These are phyloP conservation scores for Penicillium daleae DNA, from an alignment of 495 filamentous ascomycete genomes.

Conservation along the genomic window DNA sequence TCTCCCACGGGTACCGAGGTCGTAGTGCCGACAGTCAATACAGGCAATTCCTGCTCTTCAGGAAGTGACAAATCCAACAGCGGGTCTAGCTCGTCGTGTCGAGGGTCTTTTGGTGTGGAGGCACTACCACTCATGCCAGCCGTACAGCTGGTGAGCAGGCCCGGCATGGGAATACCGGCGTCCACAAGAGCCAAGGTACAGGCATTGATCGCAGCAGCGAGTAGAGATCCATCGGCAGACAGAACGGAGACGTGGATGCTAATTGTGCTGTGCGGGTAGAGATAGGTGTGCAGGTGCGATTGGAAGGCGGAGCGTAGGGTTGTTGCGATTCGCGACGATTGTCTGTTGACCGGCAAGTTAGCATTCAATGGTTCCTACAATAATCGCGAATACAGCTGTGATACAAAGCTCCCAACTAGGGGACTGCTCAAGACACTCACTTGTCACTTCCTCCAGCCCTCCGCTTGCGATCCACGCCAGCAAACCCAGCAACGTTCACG, in stretches of 20 bases:
- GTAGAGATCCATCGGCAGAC: constrained; percentile 86
- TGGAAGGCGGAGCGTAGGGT: constrained; percentile 76
- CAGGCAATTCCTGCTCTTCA: constrained; percentile 91
- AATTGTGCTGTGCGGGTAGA: constrained; percentile 90
- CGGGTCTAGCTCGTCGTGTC: constrained; percentile 76
- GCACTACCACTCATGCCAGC: constrained; percentile 74
- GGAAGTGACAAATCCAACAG: constrained; percentile 82
- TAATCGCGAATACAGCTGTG: not conserved
- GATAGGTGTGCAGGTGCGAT: constrained; percentile 74
- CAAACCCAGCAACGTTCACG: constrained; percentile 85
- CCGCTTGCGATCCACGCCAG: constrained; percentile 81
- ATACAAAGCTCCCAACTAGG: not conserved
- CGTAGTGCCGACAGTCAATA: constrained; percentile 80
- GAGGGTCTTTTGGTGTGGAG: constrained; percentile 53
- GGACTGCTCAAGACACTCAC: constrained; percentile 46
- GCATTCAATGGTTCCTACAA: constrained; percentile 2
- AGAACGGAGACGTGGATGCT: constrained; percentile 81
- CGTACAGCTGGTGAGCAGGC: constrained; percentile 87
- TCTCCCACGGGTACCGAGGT: constrained; percentile 53
- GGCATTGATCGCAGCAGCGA: constrained; percentile 89
- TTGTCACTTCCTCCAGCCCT: constrained; percentile 70
- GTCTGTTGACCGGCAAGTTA: constrained; percentile 52
- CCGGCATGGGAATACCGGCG: constrained; percentile 91
- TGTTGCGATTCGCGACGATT: constrained; percentile 77
- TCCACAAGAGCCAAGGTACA: constrained; percentile 91